phyloP scores from a whole-genome alignment of 2,329 filamentous ascomycete species.

The Colletotrichum sojae region DNA sequence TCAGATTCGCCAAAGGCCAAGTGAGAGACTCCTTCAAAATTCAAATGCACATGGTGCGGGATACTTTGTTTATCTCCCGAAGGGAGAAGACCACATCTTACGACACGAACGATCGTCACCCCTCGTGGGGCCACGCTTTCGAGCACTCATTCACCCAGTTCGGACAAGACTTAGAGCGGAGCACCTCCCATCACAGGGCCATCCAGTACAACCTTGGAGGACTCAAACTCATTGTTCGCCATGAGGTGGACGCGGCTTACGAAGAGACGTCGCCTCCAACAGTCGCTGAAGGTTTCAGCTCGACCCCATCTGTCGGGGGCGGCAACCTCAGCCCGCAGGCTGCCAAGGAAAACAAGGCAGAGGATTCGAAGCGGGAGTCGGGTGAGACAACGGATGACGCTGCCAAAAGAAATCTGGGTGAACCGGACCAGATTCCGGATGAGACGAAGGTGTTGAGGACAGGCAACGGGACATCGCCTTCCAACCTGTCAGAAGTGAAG shows the following conservation, averaged over 20 bases:
- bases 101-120: background rate
- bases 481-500: background rate
- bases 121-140: conserved; percentile 6
- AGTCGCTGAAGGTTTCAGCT: background rate
- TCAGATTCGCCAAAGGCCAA: background rate
- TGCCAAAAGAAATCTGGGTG: no score
- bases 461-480: background rate
- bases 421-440: background rate
- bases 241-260: conserved; percentile 48
- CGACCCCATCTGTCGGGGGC: no score
- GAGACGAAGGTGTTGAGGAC: background rate
- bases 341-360: no score
- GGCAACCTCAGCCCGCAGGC: no score
- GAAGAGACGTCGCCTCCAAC: background rate
- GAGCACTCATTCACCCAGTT: conserved; percentile 8
- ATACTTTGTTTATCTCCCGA: conserved; percentile 1
- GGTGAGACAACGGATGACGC: no score
- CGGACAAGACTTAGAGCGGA: conserved; percentile 41
- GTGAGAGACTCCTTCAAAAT: background rate
- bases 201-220: conserved; percentile 59
- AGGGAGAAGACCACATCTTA: background rate
- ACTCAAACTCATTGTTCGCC: conserved; percentile 57
- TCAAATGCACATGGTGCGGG: background rate
- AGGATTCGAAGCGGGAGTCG: no score
- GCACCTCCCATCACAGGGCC: conserved; percentile 62